phyloP scores from a whole-genome alignment of 345 rosid genomes.

The Ailanthus altissimus region DNA sequence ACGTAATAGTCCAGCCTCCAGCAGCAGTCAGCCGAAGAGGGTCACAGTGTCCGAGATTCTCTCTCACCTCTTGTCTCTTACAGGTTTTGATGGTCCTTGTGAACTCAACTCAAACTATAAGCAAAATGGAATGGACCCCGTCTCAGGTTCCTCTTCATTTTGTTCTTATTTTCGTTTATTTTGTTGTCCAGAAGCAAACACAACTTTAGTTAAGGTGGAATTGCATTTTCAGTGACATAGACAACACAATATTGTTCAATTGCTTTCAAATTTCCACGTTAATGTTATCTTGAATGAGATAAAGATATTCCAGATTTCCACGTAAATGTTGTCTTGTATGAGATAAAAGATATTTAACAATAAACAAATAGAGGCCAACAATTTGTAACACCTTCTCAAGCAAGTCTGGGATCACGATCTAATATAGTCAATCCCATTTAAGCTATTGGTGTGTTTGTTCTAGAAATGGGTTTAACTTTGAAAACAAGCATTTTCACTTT shows the following conservation, averaged over 20 bases:
- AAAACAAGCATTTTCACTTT: neutral
- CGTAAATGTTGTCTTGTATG: too few species aligned
- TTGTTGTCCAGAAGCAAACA: neutral
- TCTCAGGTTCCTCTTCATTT: neutral
- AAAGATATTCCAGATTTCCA: neutral
- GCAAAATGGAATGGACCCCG: neutral
- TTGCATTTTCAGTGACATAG: conserved; percentile 1
- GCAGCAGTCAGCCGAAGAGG: conserved; percentile 11
- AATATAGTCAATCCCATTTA: neutral
- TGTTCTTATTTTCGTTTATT: neutral
- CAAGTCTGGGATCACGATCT: conserved; percentile 1
- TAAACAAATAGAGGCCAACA: neutral
- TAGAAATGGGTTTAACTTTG: neutral
- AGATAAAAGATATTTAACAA: too few species aligned
- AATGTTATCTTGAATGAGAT: neutral
- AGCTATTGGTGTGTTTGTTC: neutral
- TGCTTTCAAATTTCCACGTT: neutral
- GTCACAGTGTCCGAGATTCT: conserved; percentile 20
- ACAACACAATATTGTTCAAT: conserved; percentile 4
- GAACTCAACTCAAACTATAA: neutral
- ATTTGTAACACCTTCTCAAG: neutral
- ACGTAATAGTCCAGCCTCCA: conserved; percentile 21
- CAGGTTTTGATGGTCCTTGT: conserved; percentile 5
- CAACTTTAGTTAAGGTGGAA: neutral
- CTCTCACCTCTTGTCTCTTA: conserved; percentile 18